phyloP scores from a whole-genome alignment of 2,329 filamentous ascomycete genomes.

The Teratosphaeria gauchensis region DNA sequence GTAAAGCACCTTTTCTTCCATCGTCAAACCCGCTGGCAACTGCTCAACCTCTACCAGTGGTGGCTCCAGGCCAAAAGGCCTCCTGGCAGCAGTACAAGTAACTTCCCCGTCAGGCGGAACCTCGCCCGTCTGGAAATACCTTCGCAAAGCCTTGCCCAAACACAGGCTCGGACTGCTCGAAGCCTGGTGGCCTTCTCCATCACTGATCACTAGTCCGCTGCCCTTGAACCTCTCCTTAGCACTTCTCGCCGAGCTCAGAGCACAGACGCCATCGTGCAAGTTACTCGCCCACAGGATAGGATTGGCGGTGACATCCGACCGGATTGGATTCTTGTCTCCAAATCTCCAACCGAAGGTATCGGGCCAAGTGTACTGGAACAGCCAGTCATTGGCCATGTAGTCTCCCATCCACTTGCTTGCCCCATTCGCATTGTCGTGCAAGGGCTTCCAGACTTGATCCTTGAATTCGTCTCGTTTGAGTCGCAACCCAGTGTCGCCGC shows the following conservation, averaged over 20 bases:
- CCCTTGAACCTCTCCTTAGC: not conserved
- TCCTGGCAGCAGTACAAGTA: slow-evolving; percentile 19
- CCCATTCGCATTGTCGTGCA: not conserved
- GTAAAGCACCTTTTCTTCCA: not conserved
- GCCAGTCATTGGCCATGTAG: not conserved
- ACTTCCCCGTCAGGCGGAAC: slow-evolving; percentile 18
- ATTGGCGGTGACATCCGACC: not conserved
- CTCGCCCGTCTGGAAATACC: slow-evolving; percentile 25
- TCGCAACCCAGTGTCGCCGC: not conserved
- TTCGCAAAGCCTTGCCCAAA: slow-evolving; percentile 10
- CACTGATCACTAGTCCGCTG: not conserved
- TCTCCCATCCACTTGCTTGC: not conserved
- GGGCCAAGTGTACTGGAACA: not conserved
- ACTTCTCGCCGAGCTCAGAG: not conserved
- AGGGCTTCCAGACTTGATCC: not conserved
- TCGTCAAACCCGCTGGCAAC: not conserved
- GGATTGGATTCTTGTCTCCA: not conserved
- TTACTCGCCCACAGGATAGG: not conserved
- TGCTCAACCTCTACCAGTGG: not conserved
- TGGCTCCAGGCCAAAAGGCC: slow-evolving; percentile 16
- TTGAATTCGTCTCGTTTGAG: not conserved
- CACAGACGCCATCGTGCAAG: not conserved
- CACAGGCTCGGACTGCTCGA: not conserved
- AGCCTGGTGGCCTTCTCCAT: not conserved
- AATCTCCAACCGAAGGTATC: not conserved